Conservation (phyloP, 1,284 basidiomycete genomes). For the Hortiboletus rubellus region DNA sequence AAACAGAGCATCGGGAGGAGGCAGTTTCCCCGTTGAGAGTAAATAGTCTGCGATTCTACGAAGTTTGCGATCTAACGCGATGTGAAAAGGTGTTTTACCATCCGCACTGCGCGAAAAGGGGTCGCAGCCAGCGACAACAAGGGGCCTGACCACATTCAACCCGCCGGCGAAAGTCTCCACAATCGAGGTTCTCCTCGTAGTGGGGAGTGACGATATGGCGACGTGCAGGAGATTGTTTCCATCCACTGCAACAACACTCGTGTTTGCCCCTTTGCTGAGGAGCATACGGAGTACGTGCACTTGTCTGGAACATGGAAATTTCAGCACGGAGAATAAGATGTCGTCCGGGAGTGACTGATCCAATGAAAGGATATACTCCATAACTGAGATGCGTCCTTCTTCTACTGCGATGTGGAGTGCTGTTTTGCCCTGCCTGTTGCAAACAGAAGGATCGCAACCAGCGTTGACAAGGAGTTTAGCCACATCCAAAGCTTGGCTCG, state of each 20-base stretch:
- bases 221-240: slow-evolving; percentile 4
- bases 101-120: background rate
- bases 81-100: background rate
- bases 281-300: background rate
- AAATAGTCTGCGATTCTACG: background rate
- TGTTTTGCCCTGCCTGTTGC: background rate
- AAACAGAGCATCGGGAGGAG: background rate
- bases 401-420: slow-evolving; percentile 1
- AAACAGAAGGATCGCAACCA: background rate
- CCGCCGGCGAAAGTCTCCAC: no score
- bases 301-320: background rate
- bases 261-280: slow-evolving; percentile 1
- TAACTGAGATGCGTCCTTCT: background rate
- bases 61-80: background rate
- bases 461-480: background rate
- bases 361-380: background rate
- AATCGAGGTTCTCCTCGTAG: no score
- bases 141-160: background rate
- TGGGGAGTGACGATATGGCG: background rate
- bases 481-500: background rate
- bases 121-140: background rate
- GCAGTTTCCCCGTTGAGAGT: background rate
- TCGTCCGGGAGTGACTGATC: background rate
- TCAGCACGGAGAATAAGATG: slow-evolving; percentile 3
- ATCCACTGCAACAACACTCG: background rate